phyloP scores from a whole-genome alignment of 1,284 basidiomycete species.

The Paramarasmius palmivorus region DNA sequence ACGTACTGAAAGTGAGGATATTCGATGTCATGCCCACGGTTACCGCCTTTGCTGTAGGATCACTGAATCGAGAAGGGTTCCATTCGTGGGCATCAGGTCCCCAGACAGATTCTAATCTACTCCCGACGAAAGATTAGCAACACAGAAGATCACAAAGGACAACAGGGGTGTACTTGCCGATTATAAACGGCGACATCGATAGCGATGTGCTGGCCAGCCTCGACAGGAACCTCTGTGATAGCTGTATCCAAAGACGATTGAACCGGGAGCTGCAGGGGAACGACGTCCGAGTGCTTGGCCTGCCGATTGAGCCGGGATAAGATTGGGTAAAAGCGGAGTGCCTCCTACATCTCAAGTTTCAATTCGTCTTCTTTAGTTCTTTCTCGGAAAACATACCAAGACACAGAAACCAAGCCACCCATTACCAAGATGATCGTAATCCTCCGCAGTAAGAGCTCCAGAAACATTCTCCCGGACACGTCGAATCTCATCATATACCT shows the following conservation, averaged over 20 bases:
- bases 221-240: background rate
- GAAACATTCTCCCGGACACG: background rate
- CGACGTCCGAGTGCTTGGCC: background rate
- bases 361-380: too few relatives aligned
- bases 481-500: conserved; percentile 20
- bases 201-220: background rate
- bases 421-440: conserved; percentile 16
- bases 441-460: background rate
- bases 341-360: background rate
- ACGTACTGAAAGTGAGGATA: too few relatives aligned
- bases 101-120: background rate
- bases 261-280: background rate
- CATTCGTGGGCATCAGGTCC: background rate
- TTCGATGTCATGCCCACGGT: too few relatives aligned
- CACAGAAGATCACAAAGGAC: too few relatives aligned
- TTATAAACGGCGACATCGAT: background rate
- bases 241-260: background rate
- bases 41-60: too few relatives aligned
- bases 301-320: background rate
- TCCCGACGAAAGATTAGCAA: too few relatives aligned
- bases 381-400: conserved; percentile 9
- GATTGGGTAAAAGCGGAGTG: background rate
- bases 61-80: background rate
- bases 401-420: conserved; percentile 9
- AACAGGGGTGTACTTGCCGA: background rate